Percentiles rank a stretch among this genome's conserved stretches.
Evolutionary conservation across 176 grass and related monocot species (phyloP).

Genomic region (Carex myosuroides): DNA sequence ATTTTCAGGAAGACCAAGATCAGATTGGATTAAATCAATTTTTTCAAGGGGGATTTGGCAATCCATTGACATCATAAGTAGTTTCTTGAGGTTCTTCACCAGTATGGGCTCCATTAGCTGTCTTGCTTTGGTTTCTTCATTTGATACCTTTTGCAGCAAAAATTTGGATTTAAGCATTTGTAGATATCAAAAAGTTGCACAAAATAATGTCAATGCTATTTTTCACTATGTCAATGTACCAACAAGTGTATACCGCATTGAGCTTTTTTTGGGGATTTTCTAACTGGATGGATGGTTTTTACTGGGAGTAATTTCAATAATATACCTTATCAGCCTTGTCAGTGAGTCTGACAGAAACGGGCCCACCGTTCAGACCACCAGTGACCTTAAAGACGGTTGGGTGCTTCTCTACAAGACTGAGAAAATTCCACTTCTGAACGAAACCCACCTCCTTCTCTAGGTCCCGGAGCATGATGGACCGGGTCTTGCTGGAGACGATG

Average conservation of each 20-base stretch:
- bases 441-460: slow-evolving; percentile 89
- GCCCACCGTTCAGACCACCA: slow-evolving; percentile 36
- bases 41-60: slow-evolving; percentile 71
- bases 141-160: slow-evolving; percentile 27
- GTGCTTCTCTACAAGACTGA: slow-evolving; percentile 56
- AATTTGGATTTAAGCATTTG: not conserved
- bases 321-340: slow-evolving; percentile 50
- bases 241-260: not conserved
- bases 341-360: slow-evolving; percentile 61
- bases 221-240: not conserved
- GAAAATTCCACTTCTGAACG: slow-evolving; percentile 76
- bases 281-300: not conserved
- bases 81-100: slow-evolving; percentile 62
- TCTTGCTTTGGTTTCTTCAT: slow-evolving; percentile 40
- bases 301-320: not conserved
- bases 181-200: not conserved
- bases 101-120: slow-evolving; percentile 65
- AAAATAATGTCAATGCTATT: not conserved
- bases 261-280: not conserved
- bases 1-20: slow-evolving; percentile 50
- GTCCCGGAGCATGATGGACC: slow-evolving; percentile 53
- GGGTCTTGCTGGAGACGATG: slow-evolving; percentile 43
- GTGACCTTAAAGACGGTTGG: slow-evolving; percentile 60
- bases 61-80: slow-evolving; percentile 85
- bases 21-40: slow-evolving; percentile 71